phyloP scores from a whole-genome alignment of 371 early-diverging fungal genomes.

The Mortierella sp. region DNA sequence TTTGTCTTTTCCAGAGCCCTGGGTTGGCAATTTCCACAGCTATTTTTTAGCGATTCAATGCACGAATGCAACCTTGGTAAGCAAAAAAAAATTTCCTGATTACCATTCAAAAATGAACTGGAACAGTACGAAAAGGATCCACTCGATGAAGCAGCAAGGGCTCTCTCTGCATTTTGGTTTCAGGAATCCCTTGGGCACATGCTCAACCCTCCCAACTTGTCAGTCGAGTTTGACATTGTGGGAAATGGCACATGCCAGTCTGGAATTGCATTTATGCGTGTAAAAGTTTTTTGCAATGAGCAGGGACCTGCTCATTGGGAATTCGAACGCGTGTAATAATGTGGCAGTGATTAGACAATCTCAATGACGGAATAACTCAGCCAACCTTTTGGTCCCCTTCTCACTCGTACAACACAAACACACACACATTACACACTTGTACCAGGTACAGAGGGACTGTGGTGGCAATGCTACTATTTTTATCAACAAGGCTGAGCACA shows the following conservation, averaged over 20 bases:
- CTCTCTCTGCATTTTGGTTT: slow-evolving; percentile 3
- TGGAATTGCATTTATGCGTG: not conserved
- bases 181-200: slow-evolving; percentile 17
- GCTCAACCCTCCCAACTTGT: slow-evolving; percentile 34
- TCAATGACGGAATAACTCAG: too few species aligned
- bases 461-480: not conserved
- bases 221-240: slow-evolving; percentile 35
- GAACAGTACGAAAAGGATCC: not conserved
- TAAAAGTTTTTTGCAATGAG: not conserved
- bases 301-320: not conserved
- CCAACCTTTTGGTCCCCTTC: too few species aligned
- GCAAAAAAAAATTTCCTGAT: not conserved
- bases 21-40: slow-evolving; percentile 67
- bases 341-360: not conserved
- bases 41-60: slow-evolving; percentile 70
- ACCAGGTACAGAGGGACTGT: not conserved
- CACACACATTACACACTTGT: too few species aligned
- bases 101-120: not conserved
- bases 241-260: not conserved
- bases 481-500: not conserved
- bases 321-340: not conserved
- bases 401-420: too few species aligned
- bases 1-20: slow-evolving; percentile 67
- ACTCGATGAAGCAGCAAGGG: not conserved
- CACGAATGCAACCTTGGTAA: slow-evolving; percentile 74